Percentiles rank a stretch among this genome's conserved stretches.
phyloP scores from a whole-genome alignment of 768 basidiomycete species.

The Strobilomyces echinocephalus region DNA sequence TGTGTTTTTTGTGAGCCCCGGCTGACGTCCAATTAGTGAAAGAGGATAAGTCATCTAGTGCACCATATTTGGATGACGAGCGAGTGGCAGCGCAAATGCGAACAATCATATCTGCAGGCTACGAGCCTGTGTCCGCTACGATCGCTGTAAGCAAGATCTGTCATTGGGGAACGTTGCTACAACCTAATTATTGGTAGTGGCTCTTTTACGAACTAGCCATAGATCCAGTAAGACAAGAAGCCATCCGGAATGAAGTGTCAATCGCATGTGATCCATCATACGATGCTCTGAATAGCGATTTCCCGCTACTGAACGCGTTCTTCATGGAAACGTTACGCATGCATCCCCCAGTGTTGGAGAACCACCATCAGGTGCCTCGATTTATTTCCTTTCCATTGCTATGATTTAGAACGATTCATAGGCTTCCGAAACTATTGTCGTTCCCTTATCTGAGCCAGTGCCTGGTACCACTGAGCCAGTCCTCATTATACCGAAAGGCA shows the following conservation, averaged over 20 bases:
- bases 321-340: conserved; percentile 58
- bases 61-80: conserved; percentile 41
- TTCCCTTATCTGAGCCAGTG: conserved; percentile 54
- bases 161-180: neutral
- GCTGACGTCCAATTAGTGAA: conserved; percentile 28
- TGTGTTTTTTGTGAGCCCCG: neutral
- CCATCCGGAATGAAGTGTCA: conserved; percentile 52
- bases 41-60: conserved; percentile 41
- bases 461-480: conserved; percentile 39
- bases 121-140: conserved; percentile 36
- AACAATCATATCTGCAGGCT: conserved; percentile 56
- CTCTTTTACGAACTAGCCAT: conserved; percentile 57
- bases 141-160: conserved; percentile 26
- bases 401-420: conserved; percentile 18
- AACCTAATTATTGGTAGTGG: conserved; percentile 42
- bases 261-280: conserved; percentile 45
- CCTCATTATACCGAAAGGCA: conserved; percentile 54
- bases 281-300: conserved; percentile 45
- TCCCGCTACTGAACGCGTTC: conserved; percentile 56
- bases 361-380: conserved; percentile 52
- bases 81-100: conserved; percentile 58
- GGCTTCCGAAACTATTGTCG: conserved; percentile 46
- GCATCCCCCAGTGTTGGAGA: conserved; percentile 59
- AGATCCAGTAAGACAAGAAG: conserved; percentile 47
- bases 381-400: neutral